phyloP scores from a whole-genome alignment of 75 land plant species.

The Sequoiadendron giganteum region DNA sequence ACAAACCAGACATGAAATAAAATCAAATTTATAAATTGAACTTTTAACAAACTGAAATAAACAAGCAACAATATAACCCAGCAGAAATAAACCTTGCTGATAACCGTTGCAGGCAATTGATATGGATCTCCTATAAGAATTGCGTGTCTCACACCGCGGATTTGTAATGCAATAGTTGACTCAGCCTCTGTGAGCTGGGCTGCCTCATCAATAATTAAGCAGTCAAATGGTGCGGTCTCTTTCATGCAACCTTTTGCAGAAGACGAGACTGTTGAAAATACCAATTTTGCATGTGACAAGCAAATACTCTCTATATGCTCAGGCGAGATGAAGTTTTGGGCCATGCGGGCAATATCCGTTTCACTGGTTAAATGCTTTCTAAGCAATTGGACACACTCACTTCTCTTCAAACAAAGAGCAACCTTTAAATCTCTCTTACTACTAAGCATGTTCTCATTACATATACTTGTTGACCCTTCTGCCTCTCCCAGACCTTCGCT shows the following conservation, averaged over 20 bases:
- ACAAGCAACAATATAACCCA: constrained; percentile 20
- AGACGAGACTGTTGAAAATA: constrained; percentile 68
- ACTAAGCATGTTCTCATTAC: neutral
- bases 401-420: neutral
- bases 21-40: neutral
- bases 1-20: neutral
- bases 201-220: constrained; percentile 80
- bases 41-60: constrained; percentile 11
- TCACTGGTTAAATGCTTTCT: neutral
- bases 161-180: constrained; percentile 47
- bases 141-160: constrained; percentile 44
- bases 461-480: neutral
- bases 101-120: constrained; percentile 69
- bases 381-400: neutral
- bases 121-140: constrained; percentile 78
- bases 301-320: constrained; percentile 3
- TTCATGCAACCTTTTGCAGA: constrained; percentile 25
- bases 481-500: neutral
- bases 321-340: neutral
- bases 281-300: constrained; percentile 28
- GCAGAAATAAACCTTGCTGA: constrained; percentile 29
- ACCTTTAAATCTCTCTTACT: neutral
- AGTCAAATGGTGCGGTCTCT: constrained; percentile 26
- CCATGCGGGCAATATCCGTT: neutral
- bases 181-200: constrained; percentile 85